A percentile compares a stretch with the other conserved stretches of the same genome.
phyloP scores from a whole-genome alignment of 345 rosid species.

The Physaria fendleri region DNA sequence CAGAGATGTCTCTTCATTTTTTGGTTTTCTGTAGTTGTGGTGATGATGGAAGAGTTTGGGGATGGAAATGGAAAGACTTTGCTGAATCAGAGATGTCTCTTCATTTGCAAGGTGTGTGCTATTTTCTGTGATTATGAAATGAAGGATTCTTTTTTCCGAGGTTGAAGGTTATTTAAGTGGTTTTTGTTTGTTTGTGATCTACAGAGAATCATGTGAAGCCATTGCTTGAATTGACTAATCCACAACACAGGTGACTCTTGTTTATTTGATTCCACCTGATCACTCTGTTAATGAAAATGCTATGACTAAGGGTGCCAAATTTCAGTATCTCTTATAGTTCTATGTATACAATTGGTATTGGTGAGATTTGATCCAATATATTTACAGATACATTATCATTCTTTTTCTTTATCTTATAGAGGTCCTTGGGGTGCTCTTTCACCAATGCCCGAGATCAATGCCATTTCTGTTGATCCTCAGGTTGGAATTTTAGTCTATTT shows the following conservation, averaged over 20 bases:
- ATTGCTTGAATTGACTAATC: constrained; percentile 63
- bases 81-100: constrained; percentile 35
- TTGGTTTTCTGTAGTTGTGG: too few relatives aligned
- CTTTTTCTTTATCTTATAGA: constrained; percentile 29
- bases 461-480: constrained; percentile 66
- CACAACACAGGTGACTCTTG: constrained; percentile 78
- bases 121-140: neutral
- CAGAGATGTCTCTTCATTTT: constrained; percentile 39
- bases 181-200: constrained; percentile 2
- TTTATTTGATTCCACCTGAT: neutral
- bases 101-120: constrained; percentile 44
- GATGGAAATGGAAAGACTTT: constrained; percentile 87
- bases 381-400: constrained; percentile 2
- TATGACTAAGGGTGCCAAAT: neutral
- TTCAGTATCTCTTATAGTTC: neutral
- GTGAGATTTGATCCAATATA: neutral
- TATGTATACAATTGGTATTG: neutral
- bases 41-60: constrained; percentile 85
- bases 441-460: constrained; percentile 87
- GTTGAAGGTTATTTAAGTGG: neutral
- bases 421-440: constrained; percentile 99
- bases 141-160: neutral
- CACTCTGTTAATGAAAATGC: constrained; percentile 3
- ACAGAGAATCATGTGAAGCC: constrained; percentile 64
- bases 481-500: constrained; percentile 32